Percentiles rank a stretch among this genome's conserved stretches.
Conservation (phyloP, 78 protist genomes). For the Dictyostelium capitatum region DNA sequence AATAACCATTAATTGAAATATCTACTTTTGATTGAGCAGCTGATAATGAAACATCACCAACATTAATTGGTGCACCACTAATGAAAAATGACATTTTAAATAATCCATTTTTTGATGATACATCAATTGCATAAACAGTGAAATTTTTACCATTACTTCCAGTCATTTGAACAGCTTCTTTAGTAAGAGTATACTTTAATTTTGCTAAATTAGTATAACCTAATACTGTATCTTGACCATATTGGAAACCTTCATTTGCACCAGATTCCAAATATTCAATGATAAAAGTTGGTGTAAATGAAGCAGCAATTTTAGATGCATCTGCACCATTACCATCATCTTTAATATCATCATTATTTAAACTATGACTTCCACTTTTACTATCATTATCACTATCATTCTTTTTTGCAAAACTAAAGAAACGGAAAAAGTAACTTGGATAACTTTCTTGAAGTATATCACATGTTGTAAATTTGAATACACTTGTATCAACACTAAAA, state of each 20-base stretch:
- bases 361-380: not conserved
- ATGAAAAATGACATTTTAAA: not conserved
- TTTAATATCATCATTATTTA: too few relatives aligned
- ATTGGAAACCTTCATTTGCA: slow-evolving; percentile 4
- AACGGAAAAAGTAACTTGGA: not conserved
- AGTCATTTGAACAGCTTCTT: not conserved
- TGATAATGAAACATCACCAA: not conserved
- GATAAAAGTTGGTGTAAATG: not conserved
- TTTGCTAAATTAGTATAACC: not conserved
- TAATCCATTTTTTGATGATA: not conserved
- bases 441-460: not conserved
- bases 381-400: not conserved
- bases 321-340: not conserved
- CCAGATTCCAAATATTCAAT: slow-evolving; percentile 1
- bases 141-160: not conserved
- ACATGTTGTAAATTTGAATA: not conserved
- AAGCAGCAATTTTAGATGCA: not conserved
- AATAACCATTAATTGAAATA: not conserved
- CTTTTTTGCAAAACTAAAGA: not conserved
- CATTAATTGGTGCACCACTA: not conserved
- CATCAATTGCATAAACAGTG: not conserved
- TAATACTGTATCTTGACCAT: not conserved
- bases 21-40: slow-evolving; percentile 17
- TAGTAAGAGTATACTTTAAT: not conserved
- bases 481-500: not conserved